Conservation (phyloP, 208 protist genomes). For the Histomonas meleagridis region DNA sequence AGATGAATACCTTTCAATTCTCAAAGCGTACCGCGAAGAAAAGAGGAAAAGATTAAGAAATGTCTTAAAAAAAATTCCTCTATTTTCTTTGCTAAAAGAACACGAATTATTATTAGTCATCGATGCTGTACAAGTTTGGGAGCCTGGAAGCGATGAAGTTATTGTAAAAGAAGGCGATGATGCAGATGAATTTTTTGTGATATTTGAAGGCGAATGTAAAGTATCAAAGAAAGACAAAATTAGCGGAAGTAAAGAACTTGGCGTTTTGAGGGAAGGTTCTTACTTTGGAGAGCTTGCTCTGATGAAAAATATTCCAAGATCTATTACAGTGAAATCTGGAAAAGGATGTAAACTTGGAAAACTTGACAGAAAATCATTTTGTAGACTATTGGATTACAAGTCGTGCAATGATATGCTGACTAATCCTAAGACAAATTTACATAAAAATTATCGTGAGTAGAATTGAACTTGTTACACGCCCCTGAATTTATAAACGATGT, state of each 20-base stretch:
- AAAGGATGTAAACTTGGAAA: no score
- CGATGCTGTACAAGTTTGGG: neutral
- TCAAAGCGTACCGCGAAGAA: neutral
- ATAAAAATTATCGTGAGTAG: no score
- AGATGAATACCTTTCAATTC: neutral
- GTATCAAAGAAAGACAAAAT: slow-evolving; percentile 25
- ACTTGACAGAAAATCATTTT: no score
- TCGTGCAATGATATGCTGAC: no score
- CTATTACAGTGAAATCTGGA: slow-evolving; percentile 41
- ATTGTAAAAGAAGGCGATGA: slow-evolving; percentile 52
- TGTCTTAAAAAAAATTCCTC: neutral
- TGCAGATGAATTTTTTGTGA: slow-evolving; percentile 59
- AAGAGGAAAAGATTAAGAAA: neutral
- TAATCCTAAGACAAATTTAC: no score
- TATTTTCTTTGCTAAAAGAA: neutral
- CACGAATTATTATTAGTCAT: neutral
- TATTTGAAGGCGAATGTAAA: slow-evolving; percentile 41
- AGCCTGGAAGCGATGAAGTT: neutral
- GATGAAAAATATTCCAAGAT: slow-evolving; percentile 38
- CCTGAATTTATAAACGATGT: no score
- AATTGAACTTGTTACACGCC: no score
- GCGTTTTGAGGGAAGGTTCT: slow-evolving; percentile 8
- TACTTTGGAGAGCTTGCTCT: slow-evolving; percentile 51
- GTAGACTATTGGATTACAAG: no score
- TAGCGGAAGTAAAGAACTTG: neutral